These are phyloP conservation scores for Candida nanaspora DNA, from an alignment of 805 yeast genomes.

Conservation along the genomic window DNA sequence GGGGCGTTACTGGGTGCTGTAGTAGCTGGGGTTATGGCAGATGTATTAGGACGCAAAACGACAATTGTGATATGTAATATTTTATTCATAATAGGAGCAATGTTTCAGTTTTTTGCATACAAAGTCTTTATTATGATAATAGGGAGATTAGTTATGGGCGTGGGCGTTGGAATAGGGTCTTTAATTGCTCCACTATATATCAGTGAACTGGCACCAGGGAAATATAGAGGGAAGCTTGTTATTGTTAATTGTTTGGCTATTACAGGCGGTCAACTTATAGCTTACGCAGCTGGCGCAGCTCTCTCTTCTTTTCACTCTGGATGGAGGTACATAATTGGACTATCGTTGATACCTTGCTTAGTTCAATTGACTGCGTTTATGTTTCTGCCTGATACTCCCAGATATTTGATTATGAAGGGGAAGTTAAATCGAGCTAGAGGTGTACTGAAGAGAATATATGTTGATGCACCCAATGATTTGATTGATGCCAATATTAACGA, in stretches of 20 bases:
- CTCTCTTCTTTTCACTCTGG: slow-evolving; percentile 35
- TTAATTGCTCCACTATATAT: slow-evolving; percentile 48
- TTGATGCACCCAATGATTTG: slow-evolving; percentile 27
- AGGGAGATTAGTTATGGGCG: slow-evolving; percentile 46
- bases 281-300: slow-evolving; percentile 46
- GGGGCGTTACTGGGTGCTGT: slow-evolving; percentile 48
- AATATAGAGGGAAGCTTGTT: slow-evolving; percentile 44
- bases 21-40: slow-evolving; percentile 42
- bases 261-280: slow-evolving; percentile 51
- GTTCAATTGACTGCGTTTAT: slow-evolving; percentile 38
- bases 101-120: slow-evolving; percentile 36
- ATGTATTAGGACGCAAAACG: slow-evolving; percentile 38
- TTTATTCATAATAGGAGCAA: slow-evolving; percentile 41
- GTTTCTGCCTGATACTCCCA: slow-evolving; percentile 49
- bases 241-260: slow-evolving; percentile 46
- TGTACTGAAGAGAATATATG: slow-evolving; percentile 33
- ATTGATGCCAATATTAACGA: slow-evolving; percentile 38
- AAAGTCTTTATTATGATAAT: slow-evolving; percentile 42
- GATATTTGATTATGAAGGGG: slow-evolving; percentile 41
- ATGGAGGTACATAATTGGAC: slow-evolving; percentile 45
- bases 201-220: slow-evolving; percentile 46
- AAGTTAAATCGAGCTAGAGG: slow-evolving; percentile 30
- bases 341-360: slow-evolving; percentile 45
- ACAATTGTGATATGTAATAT: slow-evolving; percentile 40
- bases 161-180: slow-evolving; percentile 51